A percentile compares a stretch with the other conserved stretches of the same genome.
Conservation (phyloP, 305 asterid genomes). For the Euphrasia arctica region DNA sequence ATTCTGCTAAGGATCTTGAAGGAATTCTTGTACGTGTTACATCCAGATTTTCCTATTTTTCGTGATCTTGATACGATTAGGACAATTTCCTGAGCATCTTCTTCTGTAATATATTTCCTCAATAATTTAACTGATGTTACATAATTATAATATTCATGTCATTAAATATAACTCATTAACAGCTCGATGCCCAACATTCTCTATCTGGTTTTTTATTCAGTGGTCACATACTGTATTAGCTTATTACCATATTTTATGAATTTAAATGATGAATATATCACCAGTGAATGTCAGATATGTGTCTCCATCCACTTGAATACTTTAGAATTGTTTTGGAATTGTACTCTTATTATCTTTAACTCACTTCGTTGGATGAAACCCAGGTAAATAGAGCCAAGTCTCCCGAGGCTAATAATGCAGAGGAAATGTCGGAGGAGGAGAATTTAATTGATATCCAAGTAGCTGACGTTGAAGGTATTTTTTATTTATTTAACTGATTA, state of each 20-base stretch:
- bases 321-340: constrained; percentile 6
- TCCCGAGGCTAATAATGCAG: constrained; percentile 33
- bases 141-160: neutral
- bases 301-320: neutral
- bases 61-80: constrained; percentile 12
- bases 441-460: constrained; percentile 33
- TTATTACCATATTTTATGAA: neutral
- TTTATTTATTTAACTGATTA: neutral
- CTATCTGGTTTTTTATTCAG: neutral
- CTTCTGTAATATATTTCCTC: constrained; percentile 9
- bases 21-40: constrained; percentile 78
- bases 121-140: neutral
- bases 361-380: constrained; percentile 16
- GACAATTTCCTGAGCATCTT: neutral
- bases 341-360: neutral
- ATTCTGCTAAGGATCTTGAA: constrained; percentile 89
- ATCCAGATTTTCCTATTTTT: constrained; percentile 3
- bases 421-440: constrained; percentile 34
- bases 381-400: constrained; percentile 73
- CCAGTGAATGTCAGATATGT: constrained; percentile 1
- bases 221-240: neutral
- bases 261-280: neutral
- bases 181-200: constrained; percentile 2
- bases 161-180: neutral
- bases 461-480: constrained; percentile 49